Base-by-base conservation (phyloP, 1,139 yeast genomes). In the Hyphopichia pseudoburtonii region DNA sequence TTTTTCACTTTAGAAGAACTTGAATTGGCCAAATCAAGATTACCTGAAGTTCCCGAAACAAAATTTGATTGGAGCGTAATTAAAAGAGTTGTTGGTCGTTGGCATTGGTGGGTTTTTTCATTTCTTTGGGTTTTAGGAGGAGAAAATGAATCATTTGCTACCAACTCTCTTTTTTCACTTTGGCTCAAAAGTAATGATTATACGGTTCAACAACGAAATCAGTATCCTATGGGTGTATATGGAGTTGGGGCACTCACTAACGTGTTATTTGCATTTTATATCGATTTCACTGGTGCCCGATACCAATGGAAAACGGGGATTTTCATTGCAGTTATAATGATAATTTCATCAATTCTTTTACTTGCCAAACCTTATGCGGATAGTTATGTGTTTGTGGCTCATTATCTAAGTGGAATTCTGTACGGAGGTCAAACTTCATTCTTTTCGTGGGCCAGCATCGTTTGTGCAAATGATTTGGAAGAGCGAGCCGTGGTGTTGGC, bases 21-120 rank as follows among this genome's bases (percentile, higher is more conserved):
- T 23, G 54, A 51, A 32, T 49, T 66, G 36, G 77, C 77, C 0
- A 50, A 55, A 41, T 44, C 53, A 15, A 57, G 77, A 45, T 51
- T 72, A 23, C 69, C 68, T 14, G 62, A 63, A 8, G 52, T 65
- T 34, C 66, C 68, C 31, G 38, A 62, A 49, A 44, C 70, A n/a
- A 48, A 49, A 16, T 58, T 75, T 29, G 73, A 74, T 46, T 60
- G 69, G 67, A 52, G 74, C 3, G 61, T 76, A 3, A 31, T 74
- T 31, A 60, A 64, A 36, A 65, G 83, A 47, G 78, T 77, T 1
- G 45, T 70, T 30, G 77, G 75, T 3, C 65, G 68, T 37, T 79
- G 83, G 83, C 80, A 75, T 47, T 78, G 80, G 79, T 78, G 76
- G 68, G 46, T 72, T 7, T 76, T 79, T 42, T 70, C 78, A 4